Evolutionary conservation across 208 protist species (phyloP).

Genomic region (Wallacemonas sp.): DNA sequence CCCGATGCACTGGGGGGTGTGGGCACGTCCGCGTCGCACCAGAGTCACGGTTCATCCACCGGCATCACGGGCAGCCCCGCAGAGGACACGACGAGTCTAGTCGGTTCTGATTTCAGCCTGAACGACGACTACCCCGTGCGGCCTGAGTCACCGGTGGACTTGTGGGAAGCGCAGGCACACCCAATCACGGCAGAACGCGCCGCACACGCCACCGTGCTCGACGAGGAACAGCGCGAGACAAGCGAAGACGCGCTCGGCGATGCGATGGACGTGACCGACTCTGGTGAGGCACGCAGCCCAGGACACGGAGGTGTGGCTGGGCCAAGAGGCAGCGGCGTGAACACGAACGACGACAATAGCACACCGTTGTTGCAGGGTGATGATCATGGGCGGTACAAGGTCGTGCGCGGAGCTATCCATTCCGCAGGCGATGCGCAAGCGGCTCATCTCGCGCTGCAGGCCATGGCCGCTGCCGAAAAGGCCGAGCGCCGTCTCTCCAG

Average conservation of each 20-base stretch:
- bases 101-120: neutral
- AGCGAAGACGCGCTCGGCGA: neutral
- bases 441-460: slow-evolving; percentile 38
- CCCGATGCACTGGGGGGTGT: neutral
- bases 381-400: slow-evolving; percentile 27
- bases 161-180: neutral
- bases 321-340: neutral
- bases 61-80: neutral
- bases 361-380: slow-evolving; percentile 29
- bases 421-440: slow-evolving; percentile 37
- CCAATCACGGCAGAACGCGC: neutral
- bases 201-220: slow-evolving; percentile 7
- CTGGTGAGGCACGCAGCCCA: neutral
- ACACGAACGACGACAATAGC: neutral
- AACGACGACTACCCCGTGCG: slow-evolving; percentile 17
- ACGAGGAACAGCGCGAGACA: neutral
- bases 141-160: slow-evolving; percentile 35
- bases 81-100: slow-evolving; percentile 1
- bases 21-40: neutral
- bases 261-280: neutral
- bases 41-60: neutral
- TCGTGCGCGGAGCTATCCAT: slow-evolving; percentile 40
- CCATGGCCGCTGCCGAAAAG: slow-evolving; percentile 40
- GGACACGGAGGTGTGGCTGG: neutral
- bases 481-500: slow-evolving; percentile 25